Evolutionary conservation across 2,329 filamentous ascomycete species (phyloP), one percentile per base, ranked within the genome.

Genomic region (Cryoendolithus antarcticus): DNA sequence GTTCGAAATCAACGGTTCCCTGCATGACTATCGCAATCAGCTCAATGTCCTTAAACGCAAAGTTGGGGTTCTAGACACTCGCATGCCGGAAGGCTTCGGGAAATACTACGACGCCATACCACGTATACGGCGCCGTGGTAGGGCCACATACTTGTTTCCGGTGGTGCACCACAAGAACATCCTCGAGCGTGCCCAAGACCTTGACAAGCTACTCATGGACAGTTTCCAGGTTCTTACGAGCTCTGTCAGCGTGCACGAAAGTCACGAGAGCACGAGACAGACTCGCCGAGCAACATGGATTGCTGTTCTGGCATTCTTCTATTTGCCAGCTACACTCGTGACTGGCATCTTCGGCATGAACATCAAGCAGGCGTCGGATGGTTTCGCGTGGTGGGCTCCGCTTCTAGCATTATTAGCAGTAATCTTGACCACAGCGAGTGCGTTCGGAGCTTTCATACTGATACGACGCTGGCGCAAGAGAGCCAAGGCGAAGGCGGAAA

Each of bases 311-410:
- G 44, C 42, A 1, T 40, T 40, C 1, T 13, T 42, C n/a, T 44
- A 46, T 12, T 24, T 43, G 11, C 44, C 39, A 2, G 27, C 44
- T 2, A 44, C 34, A 2, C 30, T 47, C 9, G 42, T 38, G 2
- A 46, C 39, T 2, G 40, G 42, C 1, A 39, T 47, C 12, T 44
- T 44, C 31, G 42, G 44, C 2, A 47, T 47, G 42, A 42, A 43
- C 32, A 34, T 34, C 1, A 30, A 19, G 15, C 28, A 43, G 10
- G 34, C 42, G 6, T 4, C 11, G 6, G n/a, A 11, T 7, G n/a
- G 13, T 4, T 21, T 21, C 6, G 19, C 19, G 6, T 21, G 6
- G 19, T 21, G 19, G 19, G 19, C 19, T 21, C 19, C 19, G 6
- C 19, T 21, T 21, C 3, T 6, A 21, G 19, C 19, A 21, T n/a